A percentile compares a stretch with the other conserved stretches of the same genome.
Evolutionary conservation across 1,139 yeast genomes (phyloP).

Genomic region (Pichia sp.): DNA sequence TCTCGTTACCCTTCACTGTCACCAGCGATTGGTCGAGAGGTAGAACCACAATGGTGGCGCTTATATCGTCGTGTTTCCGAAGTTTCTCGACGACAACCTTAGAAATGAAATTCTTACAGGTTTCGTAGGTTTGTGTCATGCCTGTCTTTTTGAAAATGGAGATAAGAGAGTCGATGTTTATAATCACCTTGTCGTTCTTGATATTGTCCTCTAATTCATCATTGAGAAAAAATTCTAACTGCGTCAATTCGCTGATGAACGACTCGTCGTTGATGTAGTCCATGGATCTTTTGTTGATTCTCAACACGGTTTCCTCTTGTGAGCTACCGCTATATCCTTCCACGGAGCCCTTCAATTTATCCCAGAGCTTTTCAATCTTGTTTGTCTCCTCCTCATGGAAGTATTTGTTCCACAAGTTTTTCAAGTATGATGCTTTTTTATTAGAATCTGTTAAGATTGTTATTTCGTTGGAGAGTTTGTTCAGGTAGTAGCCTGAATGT

Average conservation of each 20-base stretch:
- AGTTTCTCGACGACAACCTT: conserved; percentile 31
- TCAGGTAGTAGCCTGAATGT: conserved; percentile 14
- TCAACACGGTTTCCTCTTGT: conserved; percentile 10
- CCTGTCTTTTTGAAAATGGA: conserved; percentile 45
- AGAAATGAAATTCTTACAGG: conserved; percentile 37
- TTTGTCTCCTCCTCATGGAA: conserved; percentile 34
- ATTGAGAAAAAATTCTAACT: conserved; percentile 38
- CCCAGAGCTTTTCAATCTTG: conserved; percentile 39
- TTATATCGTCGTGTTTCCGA: conserved; percentile 18
- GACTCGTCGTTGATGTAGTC: conserved; percentile 41
- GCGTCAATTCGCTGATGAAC: conserved; percentile 47
- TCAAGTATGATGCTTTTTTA: conserved; percentile 17
- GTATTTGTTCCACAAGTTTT: conserved; percentile 32
- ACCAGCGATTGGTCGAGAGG: conserved; percentile 30
- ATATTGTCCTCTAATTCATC: conserved; percentile 28
- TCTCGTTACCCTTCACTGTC: conserved; percentile 19
- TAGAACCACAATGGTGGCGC: conserved; percentile 34
- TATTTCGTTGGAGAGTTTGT: conserved; percentile 38
- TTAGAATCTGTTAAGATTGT: conserved; percentile 30
- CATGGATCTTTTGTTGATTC: conserved; percentile 25
- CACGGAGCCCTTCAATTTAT: conserved; percentile 27
- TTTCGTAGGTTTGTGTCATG: conserved; percentile 38
- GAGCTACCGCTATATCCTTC: conserved; percentile 11
- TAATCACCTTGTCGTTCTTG: conserved; percentile 26
- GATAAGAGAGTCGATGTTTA: conserved; percentile 41